phyloP scores from a whole-genome alignment of 148 eudicot species.

The Arbutus unedo region DNA sequence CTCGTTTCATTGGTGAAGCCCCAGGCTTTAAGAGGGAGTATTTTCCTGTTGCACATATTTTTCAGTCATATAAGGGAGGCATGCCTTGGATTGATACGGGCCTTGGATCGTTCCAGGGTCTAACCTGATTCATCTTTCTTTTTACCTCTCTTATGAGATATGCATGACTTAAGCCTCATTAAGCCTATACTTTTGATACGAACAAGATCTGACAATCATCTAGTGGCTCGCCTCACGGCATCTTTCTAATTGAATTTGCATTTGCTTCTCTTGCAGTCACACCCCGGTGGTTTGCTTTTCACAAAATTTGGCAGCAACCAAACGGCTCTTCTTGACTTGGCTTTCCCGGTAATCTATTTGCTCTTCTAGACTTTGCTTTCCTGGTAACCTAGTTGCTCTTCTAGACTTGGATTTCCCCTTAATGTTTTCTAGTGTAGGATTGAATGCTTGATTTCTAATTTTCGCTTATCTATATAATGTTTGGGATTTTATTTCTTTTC shows the following conservation, averaged over 20 bases:
- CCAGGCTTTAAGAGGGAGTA: neutral
- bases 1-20: neutral
- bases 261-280: conserved; percentile 55
- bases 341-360: conserved; percentile 61
- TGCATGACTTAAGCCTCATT: neutral
- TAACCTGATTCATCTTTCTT: neutral
- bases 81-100: neutral
- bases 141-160: neutral
- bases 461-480: neutral
- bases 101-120: neutral
- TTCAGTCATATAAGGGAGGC: neutral
- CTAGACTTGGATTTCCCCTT: conserved; percentile 3
- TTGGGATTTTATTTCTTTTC: neutral
- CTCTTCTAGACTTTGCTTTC: conserved; percentile 3
- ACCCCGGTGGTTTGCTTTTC: conserved; percentile 83
- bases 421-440: conserved; percentile 7
- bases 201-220: neutral
- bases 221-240: neutral
- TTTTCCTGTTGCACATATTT: neutral
- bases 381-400: conserved; percentile 19
- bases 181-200: neutral
- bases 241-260: conserved; percentile 12
- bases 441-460: neutral
- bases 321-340: conserved; percentile 89
- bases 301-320: conserved; percentile 91